Conservation (phyloP, 345 rosid genomes). For the Gossypium bickii region DNA sequence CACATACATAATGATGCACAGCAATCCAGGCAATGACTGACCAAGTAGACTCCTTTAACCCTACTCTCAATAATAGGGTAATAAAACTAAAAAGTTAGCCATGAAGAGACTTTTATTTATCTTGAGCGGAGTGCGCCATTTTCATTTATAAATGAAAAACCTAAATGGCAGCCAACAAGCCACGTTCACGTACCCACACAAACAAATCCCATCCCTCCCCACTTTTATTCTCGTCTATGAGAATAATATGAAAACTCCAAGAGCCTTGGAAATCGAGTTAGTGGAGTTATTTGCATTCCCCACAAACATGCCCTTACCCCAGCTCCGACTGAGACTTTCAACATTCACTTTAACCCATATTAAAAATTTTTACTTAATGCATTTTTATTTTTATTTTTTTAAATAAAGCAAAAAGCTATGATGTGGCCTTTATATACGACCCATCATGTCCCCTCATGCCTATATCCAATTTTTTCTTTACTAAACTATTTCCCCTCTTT, state of each 20-base stretch:
- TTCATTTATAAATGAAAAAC: background rate
- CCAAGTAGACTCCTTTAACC: background rate
- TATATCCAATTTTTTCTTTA: slow-evolving; percentile 14
- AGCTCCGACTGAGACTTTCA: slow-evolving; percentile 32
- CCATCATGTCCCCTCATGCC: slow-evolving; percentile 40
- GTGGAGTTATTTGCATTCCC: slow-evolving; percentile 57
- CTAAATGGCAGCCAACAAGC: slow-evolving; percentile 6
- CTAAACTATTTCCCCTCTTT: slow-evolving; percentile 3
- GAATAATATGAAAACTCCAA: slow-evolving; percentile 46
- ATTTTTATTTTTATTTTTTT: background rate
- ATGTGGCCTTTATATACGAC: slow-evolving; percentile 59
- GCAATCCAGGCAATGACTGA: slow-evolving; percentile 8
- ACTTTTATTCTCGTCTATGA: slow-evolving; percentile 23
- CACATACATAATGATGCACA: background rate
- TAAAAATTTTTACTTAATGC: background rate
- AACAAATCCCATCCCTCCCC: slow-evolving; percentile 36
- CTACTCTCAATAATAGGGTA: slow-evolving; percentile 38
- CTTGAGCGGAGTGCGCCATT: slow-evolving; percentile 24
- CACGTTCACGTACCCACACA: slow-evolving; percentile 31
- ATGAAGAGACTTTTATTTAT: slow-evolving; percentile 27
- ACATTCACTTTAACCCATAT: slow-evolving; percentile 21
- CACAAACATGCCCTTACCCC: slow-evolving; percentile 53
- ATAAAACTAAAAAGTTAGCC: slow-evolving; percentile 47
- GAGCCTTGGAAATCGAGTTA: slow-evolving; percentile 62
- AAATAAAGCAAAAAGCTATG: slow-evolving; percentile 30